phyloP scores from a whole-genome alignment of 805 yeast genomes.

The Yamadazyma ubonensis region DNA sequence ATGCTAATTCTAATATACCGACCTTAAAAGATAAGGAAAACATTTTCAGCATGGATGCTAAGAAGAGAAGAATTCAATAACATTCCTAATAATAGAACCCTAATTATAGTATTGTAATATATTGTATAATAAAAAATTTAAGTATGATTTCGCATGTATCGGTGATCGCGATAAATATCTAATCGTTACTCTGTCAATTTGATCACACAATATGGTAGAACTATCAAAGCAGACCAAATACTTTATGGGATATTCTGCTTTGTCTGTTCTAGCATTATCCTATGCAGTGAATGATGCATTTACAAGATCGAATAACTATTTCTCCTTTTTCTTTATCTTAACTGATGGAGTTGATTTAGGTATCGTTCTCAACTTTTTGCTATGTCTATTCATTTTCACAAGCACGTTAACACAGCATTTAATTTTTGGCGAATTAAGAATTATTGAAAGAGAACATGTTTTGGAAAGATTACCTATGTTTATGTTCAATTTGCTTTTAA shows the following conservation, averaged over 20 bases:
- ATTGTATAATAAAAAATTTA: conserved; percentile 6
- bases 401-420: conserved; percentile 48
- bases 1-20: conserved; percentile 8
- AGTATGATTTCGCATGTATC: not conserved
- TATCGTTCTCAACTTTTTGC: conserved; percentile 27
- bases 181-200: not conserved
- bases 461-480: conserved; percentile 36
- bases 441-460: conserved; percentile 71
- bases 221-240: conserved; percentile 16
- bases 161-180: not conserved
- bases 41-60: conserved; percentile 7
- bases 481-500: conserved; percentile 51
- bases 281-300: conserved; percentile 25
- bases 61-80: conserved; percentile 15
- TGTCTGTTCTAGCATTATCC: conserved; percentile 20
- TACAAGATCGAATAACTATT: conserved; percentile 20
- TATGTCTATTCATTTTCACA: conserved; percentile 20
- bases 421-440: conserved; percentile 72
- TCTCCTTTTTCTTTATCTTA: conserved; percentile 26
- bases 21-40: conserved; percentile 13
- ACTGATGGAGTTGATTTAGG: conserved; percentile 32
- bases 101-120: conserved; percentile 1
- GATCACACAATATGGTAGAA: conserved; percentile 10
- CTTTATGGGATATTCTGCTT: conserved; percentile 19
- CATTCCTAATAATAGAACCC: not conserved